Evolutionary conservation across 2,329 filamentous ascomycete species (phyloP), one percentile per base, ranked within the genome.

Genomic region (Nigrospora sphaerica): DNA sequence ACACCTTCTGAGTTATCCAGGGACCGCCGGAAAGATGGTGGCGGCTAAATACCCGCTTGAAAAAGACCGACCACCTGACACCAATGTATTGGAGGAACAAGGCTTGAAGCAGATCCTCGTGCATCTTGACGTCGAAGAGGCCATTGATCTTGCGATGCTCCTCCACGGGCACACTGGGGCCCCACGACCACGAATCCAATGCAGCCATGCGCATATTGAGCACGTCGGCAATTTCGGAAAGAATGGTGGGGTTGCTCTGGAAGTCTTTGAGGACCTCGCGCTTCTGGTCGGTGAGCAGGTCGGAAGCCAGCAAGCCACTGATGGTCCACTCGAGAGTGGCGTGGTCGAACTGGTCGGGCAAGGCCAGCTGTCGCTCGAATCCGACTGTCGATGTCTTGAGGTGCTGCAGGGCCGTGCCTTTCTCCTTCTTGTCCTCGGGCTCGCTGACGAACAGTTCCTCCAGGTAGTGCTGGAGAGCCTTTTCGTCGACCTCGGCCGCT

Each of bases 1-100:
- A 65, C 52, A 6, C 23, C 23, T 10, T 28, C 23, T 6, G 23
- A 9, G 10, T 56, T 16, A 54, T 57, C 73, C 70, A 74, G 2
- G 66, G 63, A 1, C 57, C 56, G 2, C 52, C 45, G n/a, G 54
- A 57, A 12, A 56, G 50, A 34, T 63, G 64, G 44, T 66, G 62
- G 0, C 32, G 32, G 6, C 39, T 50, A 36, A 77, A 67, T 0
- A 53, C 57, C 0, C 44, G 12, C 42, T 72, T 75, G 43, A 77
- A 54, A 33, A 66, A 65, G 0, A 70, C 65, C 2, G 71, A 72
- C 68, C 71, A 73, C 31, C 64, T 69, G 13, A 71, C 59, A 2
- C 74, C 74, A 23, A 78, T 62, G 44, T 69, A 73, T 39, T 78
- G 71, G 0, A 77, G 57, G n/a, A 78, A 68, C 1, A 78, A 65